phyloP scores from a whole-genome alignment of 140 eudicot species.

The Oenanthe javanica region DNA sequence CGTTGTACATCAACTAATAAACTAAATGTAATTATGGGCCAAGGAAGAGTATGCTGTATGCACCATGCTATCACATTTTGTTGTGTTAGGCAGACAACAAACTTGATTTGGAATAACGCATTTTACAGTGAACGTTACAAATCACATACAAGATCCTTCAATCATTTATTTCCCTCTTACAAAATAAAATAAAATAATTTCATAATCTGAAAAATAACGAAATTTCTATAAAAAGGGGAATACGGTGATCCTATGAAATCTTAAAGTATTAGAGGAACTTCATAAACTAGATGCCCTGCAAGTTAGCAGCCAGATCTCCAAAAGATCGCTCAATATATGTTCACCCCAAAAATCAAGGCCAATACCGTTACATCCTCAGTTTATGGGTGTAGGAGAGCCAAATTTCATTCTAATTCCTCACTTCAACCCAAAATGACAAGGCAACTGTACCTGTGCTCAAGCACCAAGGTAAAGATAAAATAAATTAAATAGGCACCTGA shows the following conservation, averaged over 20 bases:
- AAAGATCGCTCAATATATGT: constrained; percentile 1
- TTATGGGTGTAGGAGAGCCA: constrained; percentile 13
- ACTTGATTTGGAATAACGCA: too few species aligned
- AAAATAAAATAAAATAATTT: background rate
- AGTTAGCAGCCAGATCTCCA: constrained; percentile 9
- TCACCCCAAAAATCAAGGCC: background rate
- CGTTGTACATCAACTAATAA: too few species aligned
- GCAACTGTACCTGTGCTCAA: constrained; percentile 4
- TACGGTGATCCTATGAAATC: background rate
- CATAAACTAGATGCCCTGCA: constrained; percentile 6
- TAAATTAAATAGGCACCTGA: constrained; percentile 3
- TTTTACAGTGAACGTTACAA: constrained; percentile 1
- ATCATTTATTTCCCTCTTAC: background rate
- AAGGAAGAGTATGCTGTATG: too few species aligned
- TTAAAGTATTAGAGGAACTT: constrained; percentile 1
- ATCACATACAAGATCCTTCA: background rate
- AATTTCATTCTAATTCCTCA: constrained; percentile 8
- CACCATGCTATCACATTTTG: too few species aligned
- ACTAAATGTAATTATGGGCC: too few species aligned
- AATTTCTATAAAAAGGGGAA: background rate
- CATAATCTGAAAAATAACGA: background rate
- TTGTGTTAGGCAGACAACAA: too few species aligned
- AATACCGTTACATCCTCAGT: background rate
- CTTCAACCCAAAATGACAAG: constrained; percentile 13
- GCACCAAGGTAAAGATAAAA: constrained; percentile 6